These are phyloP conservation scores for Xanthoparmelia taractica DNA, from an alignment of 495 filamentous ascomycete species.

Conservation along the genomic window DNA sequence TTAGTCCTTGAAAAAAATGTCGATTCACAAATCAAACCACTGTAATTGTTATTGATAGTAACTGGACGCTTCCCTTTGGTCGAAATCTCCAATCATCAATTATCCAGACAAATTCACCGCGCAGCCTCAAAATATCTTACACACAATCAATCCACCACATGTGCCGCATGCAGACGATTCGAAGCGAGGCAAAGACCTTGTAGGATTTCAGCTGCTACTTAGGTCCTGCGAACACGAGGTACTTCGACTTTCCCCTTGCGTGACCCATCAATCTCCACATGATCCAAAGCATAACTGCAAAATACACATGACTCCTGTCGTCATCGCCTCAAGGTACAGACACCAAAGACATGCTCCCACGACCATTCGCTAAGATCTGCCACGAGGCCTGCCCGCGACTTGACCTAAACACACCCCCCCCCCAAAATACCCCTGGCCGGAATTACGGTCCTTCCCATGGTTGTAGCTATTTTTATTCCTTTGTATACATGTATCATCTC, in stretches of 20 bases:
- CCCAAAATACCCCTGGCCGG: slow-evolving; percentile 6
- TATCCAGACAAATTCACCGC: background rate
- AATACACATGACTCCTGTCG: background rate
- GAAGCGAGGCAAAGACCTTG: background rate
- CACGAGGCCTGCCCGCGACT: slow-evolving; percentile 12
- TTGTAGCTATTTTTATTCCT: slow-evolving; percentile 8
- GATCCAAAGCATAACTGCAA: background rate
- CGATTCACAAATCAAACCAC: no score
- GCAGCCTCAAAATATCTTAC: background rate
- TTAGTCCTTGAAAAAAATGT: no score
- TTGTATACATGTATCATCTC: background rate
- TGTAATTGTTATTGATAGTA: no score
- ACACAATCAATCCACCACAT: slow-evolving; percentile 4
- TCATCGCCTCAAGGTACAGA: background rate
- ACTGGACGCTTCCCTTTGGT: background rate
- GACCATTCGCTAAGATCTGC: slow-evolving; percentile 11
- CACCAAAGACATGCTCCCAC: background rate
- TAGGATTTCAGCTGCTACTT: background rate
- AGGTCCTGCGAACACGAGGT: background rate
- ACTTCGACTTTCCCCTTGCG: slow-evolving; percentile 4
- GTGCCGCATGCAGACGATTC: background rate
- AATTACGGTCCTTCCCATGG: slow-evolving; percentile 13
- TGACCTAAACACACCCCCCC: background rate
- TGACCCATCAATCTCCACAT: slow-evolving; percentile 4
- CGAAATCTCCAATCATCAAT: background rate